Evolutionary conservation across 2,329 filamentous ascomycete species (phyloP).

Genomic region (Monilinia fructicola): DNA sequence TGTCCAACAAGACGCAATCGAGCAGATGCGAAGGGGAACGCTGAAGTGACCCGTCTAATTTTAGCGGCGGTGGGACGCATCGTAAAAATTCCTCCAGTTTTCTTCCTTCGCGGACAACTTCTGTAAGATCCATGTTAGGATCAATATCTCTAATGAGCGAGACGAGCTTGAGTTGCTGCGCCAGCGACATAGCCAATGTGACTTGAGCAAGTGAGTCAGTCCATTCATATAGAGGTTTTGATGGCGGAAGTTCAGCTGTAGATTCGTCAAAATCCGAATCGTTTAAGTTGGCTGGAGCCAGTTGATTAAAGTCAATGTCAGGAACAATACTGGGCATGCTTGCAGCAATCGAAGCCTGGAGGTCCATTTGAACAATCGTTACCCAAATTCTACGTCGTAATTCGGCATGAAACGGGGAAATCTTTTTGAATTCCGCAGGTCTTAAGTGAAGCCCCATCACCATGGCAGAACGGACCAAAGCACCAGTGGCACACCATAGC

Average conservation of each 20-base stretch:
- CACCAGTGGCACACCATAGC: conserved; percentile 41
- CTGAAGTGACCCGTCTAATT: conserved; percentile 17
- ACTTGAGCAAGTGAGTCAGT: conserved; percentile 27
- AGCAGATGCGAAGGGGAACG: conserved; percentile 12
- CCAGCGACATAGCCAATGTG: conserved; percentile 19
- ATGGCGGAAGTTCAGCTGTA: conserved; percentile 22
- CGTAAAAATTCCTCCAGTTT: conserved; percentile 16
- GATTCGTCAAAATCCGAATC: conserved; percentile 26
- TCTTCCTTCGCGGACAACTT: conserved; percentile 18
- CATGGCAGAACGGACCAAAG: conserved; percentile 54
- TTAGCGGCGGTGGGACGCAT: conserved; percentile 1
- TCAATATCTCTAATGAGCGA: conserved; percentile 19
- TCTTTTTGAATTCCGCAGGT: conserved; percentile 49
- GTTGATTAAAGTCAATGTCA: conserved; percentile 49
- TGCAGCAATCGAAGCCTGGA: conserved; percentile 52
- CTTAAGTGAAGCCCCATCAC: conserved; percentile 58
- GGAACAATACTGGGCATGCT: conserved; percentile 52
- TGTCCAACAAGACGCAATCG: conserved; percentile 24
- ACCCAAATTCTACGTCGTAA: conserved; percentile 56
- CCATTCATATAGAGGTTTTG: conserved; percentile 24
- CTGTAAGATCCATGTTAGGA: conserved; percentile 7
- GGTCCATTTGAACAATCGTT: conserved; percentile 52
- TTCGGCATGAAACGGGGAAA: conserved; percentile 50
- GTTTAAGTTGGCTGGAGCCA: conserved; percentile 48
- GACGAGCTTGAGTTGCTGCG: conserved; percentile 23